Base-by-base conservation (phyloP, 345 rosid genomes). In the Citrus australasica region DNA sequence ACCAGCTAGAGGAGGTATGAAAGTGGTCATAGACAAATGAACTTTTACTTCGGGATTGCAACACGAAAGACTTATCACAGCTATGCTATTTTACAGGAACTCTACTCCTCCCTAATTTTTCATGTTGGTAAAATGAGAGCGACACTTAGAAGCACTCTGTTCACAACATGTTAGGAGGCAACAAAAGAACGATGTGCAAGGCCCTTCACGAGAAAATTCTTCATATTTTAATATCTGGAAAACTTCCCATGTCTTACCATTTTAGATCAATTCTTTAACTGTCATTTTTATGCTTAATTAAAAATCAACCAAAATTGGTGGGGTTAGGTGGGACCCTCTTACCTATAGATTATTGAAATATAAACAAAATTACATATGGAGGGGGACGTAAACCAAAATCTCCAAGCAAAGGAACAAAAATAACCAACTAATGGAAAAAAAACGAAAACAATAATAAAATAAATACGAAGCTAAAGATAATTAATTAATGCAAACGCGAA, bases 201-300 rank as follows among this genome's bases (percentile, higher is more conserved):
- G 89, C 93, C 38, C 87, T 92, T 76, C 94, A 91, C 67, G 97
- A 90, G 85, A 93, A 90, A 81, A 88, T 91, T 76, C 92, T 95
- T 67, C 94, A 87, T 85, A 89, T 82, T 86, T 87, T 95, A 78
- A 80, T 91, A 67, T 86, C 91, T 62, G 98, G 98, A 80, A 61
- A 83, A 79, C 90, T 35, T 79, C 83, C 88, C 69, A 95, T 82
- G 25, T 67, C 76, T 79, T 61, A 37, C 32, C 16, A 14, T 65
- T 25, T 51, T 66, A 25, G 32, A 78, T 67, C 10, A 24, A 14
- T 63, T 70, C 13, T 76, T 69, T 35, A 32, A 42, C 32, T 24
- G 32, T 74, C 16, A 60, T 55, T 46, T 2, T 33, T 32, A 67
- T 76, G 6, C 67, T 62, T 32, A 32, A 32, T 32, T 32, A 32